Base-by-base conservation (phyloP, 495 filamentous ascomycete genomes). In the Massariosphaeria phaeospora region DNA sequence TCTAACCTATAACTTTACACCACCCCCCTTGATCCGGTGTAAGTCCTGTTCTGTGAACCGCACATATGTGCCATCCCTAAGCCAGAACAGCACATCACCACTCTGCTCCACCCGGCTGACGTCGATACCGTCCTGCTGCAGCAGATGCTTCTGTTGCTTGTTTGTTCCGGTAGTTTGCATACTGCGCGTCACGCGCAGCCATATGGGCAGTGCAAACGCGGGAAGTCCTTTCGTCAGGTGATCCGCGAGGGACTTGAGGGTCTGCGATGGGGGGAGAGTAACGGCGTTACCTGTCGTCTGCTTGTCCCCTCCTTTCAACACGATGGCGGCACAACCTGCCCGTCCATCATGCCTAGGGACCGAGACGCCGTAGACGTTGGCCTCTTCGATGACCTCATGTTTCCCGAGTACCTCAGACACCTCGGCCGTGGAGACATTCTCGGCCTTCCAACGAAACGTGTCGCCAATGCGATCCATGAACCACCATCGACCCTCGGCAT, bases 361-460 rank as follows among this genome's bases (percentile, higher is more conserved):
- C 21, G 80, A 65, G 0, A 96, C 87, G 21, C 91, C 91, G 57
- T 95, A 96, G 1, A 96, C 90, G 56, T 91, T 94, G 20, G 86
- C 84, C 69, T 96, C 90, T 21, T 77, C 65, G 12, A 96, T 74
- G 0, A 73, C 74, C 0, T 84, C 74, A 57, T 90, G 85, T 0
- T 70, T 63, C 2, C 88, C 85, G 0, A 96, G 63, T 0, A 82
- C 82, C 45, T 89, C 83, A 20, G 80, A 79, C 5, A 94, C 91
- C 57, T 95, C 91, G 18, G 84, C 83, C 0, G 91, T 93, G 8
- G 83, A 85, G 2, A 96, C 88, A 49, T 96, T 67, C 47, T 68
- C 66, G 11, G 59, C 44, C 35, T 66, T 68, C 69, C 69, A 70
- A 11, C 69, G 55, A 51, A 69, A 71, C 8, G 67, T 71, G 48